Percentiles rank a stretch among this genome's conserved stretches.
These are phyloP conservation scores for Aspergillus sp. DNA, from an alignment of 2,329 filamentous ascomycete species.

Conservation along the genomic window DNA sequence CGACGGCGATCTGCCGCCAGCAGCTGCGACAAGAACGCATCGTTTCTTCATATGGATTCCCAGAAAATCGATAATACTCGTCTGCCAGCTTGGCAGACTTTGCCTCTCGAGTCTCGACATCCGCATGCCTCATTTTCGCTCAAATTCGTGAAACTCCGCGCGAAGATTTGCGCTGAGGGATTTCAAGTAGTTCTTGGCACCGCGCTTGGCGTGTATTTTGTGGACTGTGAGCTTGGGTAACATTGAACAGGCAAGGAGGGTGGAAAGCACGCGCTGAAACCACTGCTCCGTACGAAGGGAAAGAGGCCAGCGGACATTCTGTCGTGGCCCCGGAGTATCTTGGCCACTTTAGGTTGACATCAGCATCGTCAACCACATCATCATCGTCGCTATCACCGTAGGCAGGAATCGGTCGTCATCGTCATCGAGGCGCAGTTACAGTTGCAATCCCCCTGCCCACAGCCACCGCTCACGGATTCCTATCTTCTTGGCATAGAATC, in stretches of 20 bases:
- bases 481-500: constrained; percentile 4
- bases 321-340: neutral
- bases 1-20: constrained; percentile 21
- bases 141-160: constrained; percentile 2
- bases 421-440: neutral
- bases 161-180: neutral
- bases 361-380: neutral
- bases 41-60: constrained; percentile 6
- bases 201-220: constrained; percentile 9
- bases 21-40: neutral
- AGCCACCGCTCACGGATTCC: constrained; percentile 1
- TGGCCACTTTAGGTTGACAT: neutral
- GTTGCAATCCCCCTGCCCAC: neutral
- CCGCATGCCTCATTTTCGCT: neutral
- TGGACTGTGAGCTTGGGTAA: constrained; percentile 6
- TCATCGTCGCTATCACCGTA: neutral
- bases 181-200: constrained; percentile 13
- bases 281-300: neutral
- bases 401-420: neutral
- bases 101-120: neutral
- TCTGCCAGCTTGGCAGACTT: neutral
- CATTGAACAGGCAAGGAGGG: constrained; percentile 9
- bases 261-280: neutral
- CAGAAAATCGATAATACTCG: neutral
- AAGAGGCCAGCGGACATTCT: neutral